phyloP scores from a whole-genome alignment of 192 early-diverging fungal genomes.

The Gonapodya prolifera region DNA sequence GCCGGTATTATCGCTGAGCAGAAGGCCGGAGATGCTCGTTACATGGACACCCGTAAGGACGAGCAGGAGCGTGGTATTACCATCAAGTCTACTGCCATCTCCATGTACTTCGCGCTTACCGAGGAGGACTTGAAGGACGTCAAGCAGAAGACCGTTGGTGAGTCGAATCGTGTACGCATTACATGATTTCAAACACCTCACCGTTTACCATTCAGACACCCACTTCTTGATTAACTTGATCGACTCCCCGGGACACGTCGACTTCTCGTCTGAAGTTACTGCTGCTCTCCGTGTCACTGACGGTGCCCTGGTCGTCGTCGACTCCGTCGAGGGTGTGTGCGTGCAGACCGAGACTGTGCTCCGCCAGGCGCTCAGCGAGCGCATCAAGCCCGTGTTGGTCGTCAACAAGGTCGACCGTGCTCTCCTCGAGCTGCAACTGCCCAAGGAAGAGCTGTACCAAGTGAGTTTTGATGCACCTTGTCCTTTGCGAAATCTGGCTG shows the following conservation, averaged over 20 bases:
- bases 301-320: slow-evolving; percentile 97
- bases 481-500: neutral
- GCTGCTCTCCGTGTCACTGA: slow-evolving; percentile 98
- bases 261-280: slow-evolving; percentile 98
- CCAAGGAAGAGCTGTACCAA: slow-evolving; percentile 89
- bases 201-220: slow-evolving; percentile 27
- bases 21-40: slow-evolving; percentile 91
- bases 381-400: slow-evolving; percentile 94
- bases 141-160: slow-evolving; percentile 67
- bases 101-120: slow-evolving; percentile 91
- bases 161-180: neutral
- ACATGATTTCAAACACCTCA: neutral
- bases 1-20: slow-evolving; percentile 96
- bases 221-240: slow-evolving; percentile 99
- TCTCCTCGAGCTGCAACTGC: slow-evolving; percentile 87
- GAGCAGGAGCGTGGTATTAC: slow-evolving; percentile 99
- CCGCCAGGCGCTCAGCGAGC: slow-evolving; percentile 92
- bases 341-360: slow-evolving; percentile 99
- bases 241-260: slow-evolving; percentile 99
- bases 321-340: slow-evolving; percentile 95
- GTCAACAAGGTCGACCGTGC: slow-evolving; percentile 99
- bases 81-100: slow-evolving; percentile 99
- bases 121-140: slow-evolving; percentile 73
- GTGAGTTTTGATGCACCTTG: slow-evolving; percentile 15
- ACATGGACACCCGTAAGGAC: slow-evolving; percentile 92